Conservation (phyloP, 805 yeast species). For the Cyberlindnera suaveolens region DNA sequence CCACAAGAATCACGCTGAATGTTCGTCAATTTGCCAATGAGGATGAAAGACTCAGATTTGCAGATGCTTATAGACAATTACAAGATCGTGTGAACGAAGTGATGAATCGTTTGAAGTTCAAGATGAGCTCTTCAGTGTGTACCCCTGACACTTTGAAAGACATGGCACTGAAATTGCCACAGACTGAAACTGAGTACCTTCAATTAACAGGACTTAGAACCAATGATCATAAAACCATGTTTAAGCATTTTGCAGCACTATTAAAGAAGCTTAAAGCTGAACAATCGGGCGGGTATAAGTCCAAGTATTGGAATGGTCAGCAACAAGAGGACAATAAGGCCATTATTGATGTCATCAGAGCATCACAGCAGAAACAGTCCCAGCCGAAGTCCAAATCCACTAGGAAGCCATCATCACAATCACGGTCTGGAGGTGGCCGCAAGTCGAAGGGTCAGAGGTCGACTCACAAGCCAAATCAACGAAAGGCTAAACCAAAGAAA, state of each 20-base stretch:
- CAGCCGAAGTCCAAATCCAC: neutral
- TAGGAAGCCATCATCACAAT: neutral
- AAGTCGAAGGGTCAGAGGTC: no score
- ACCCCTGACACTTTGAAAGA: conserved; percentile 40
- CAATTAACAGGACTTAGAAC: conserved; percentile 28
- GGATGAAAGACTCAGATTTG: conserved; percentile 16
- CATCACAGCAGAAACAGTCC: conserved; percentile 15
- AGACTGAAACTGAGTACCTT: conserved; percentile 39
- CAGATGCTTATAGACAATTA: conserved; percentile 23
- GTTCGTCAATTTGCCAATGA: conserved; percentile 15
- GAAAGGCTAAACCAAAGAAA: no score
- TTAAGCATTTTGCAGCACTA: conserved; percentile 33
- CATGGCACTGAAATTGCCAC: conserved; percentile 51
- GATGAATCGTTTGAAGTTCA: conserved; percentile 35
- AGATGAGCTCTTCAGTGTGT: conserved; percentile 29
- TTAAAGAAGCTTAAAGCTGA: conserved; percentile 22
- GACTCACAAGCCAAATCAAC: no score
- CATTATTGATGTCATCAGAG: conserved; percentile 17
- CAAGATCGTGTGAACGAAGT: conserved; percentile 35
- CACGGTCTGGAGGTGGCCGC: neutral
- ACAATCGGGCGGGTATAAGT: conserved; percentile 10
- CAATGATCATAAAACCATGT: conserved; percentile 24
- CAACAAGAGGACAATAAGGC: conserved; percentile 11
- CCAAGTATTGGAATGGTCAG: conserved; percentile 14
- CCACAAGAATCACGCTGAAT: conserved; percentile 19